Evolutionary conservation across 23 red algal genomes (phyloP).

Genomic region (Gracilaria caudata): DNA sequence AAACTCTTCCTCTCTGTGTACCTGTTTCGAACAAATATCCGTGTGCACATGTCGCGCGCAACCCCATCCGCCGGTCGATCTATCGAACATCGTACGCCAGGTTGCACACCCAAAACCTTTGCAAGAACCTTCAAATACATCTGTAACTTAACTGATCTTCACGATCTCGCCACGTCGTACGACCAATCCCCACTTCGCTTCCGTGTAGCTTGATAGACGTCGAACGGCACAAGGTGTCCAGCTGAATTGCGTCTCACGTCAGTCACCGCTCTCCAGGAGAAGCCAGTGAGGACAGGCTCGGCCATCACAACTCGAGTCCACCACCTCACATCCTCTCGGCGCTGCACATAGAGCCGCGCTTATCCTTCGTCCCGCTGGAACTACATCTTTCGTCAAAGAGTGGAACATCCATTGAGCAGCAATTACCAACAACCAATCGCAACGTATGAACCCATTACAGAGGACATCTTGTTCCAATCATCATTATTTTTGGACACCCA

Average conservation of each 20-base stretch:
- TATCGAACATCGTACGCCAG: background rate
- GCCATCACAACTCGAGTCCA: background rate
- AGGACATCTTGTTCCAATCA: conserved; percentile 3
- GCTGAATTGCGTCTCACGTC: background rate
- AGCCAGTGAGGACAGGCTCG: background rate
- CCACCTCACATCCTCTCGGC: background rate
- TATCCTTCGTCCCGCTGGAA: background rate
- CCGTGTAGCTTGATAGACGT: background rate
- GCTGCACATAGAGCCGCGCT: background rate
- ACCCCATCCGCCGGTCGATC: background rate
- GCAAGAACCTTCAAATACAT: background rate
- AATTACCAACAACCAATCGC: background rate
- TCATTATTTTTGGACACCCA: background rate
- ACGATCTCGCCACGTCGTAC: background rate
- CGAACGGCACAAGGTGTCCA: background rate
- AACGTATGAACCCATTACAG: conserved; percentile 15
- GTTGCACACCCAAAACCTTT: background rate
- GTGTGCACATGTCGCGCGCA: background rate
- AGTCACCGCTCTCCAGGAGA: background rate
- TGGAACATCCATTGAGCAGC: background rate
- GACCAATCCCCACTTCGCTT: background rate
- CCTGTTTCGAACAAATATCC: background rate
- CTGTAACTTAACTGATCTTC: background rate
- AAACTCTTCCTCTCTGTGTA: background rate
- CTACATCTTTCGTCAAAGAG: background rate